Conservation (phyloP, 2,329 filamentous ascomycete genomes). For the Talaromyces pinophilus region DNA sequence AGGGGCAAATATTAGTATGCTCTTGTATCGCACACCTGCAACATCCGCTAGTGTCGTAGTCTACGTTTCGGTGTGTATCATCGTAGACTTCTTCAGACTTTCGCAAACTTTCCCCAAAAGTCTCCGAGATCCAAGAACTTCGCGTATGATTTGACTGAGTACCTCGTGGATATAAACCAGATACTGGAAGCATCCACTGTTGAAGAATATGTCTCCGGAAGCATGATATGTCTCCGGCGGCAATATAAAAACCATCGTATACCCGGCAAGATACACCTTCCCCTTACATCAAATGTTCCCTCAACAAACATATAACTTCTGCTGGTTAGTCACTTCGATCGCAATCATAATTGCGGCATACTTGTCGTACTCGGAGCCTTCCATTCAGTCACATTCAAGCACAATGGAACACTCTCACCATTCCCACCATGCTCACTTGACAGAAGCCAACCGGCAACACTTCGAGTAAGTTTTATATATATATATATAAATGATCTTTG, state of each 20-base stretch:
- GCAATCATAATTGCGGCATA: background rate
- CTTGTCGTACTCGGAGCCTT: background rate
- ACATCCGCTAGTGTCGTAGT: background rate
- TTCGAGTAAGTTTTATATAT: conserved; percentile 41
- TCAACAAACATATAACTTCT: background rate
- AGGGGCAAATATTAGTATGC: background rate
- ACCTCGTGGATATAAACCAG: background rate
- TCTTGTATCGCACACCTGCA: background rate
- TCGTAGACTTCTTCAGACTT: background rate
- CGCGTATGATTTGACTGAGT: background rate
- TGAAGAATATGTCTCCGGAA: conserved; percentile 2
- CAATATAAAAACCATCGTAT: background rate
- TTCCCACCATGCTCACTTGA: background rate
- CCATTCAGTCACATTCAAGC: background rate
- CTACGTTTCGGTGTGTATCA: background rate
- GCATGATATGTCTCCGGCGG: background rate
- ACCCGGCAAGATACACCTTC: background rate
- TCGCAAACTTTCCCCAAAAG: conserved; percentile 16
- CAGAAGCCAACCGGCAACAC: conserved; percentile 33
- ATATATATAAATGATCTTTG: background rate
- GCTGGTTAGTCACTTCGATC: background rate
- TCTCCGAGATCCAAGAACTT: conserved; percentile 8
- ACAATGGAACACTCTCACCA: conserved; percentile 29
- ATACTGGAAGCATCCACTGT: background rate
- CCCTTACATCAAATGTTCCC: background rate